Conservation (phyloP, 495 filamentous ascomycete species). For the Aspergillus leporis region DNA sequence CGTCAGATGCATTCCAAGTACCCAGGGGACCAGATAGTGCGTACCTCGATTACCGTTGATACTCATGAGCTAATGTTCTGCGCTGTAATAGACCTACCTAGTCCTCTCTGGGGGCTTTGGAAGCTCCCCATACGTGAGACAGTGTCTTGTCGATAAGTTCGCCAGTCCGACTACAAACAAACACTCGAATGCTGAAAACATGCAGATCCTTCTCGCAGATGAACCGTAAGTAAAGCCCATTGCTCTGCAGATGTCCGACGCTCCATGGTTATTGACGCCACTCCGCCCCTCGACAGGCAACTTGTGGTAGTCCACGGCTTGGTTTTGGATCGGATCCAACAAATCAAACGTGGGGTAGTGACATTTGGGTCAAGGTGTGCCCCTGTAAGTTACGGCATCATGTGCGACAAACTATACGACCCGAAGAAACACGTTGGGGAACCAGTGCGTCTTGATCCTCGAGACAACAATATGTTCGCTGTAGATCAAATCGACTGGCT, state of each 20-base stretch:
- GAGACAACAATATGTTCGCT: conserved; percentile 48
- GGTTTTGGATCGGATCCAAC: conserved; percentile 54
- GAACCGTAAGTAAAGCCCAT: conserved; percentile 43
- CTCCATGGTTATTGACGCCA: conserved; percentile 4
- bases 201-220: conserved; percentile 48
- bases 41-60: conserved; percentile 10
- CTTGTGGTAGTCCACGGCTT: conserved; percentile 59
- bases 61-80: neutral
- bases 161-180: conserved; percentile 18
- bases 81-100: conserved; percentile 44
- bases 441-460: conserved; percentile 40
- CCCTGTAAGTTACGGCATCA: conserved; percentile 57
- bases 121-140: conserved; percentile 60
- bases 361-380: conserved; percentile 51
- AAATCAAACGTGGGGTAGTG: conserved; percentile 38
- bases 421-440: conserved; percentile 44
- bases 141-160: conserved; percentile 44
- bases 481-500: conserved; percentile 58
- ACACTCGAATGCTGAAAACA: conserved; percentile 38
- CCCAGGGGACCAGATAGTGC: conserved; percentile 48
- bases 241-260: neutral
- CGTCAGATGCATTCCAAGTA: conserved; percentile 46
- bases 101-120: conserved; percentile 66
- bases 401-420: conserved; percentile 49
- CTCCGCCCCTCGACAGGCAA: conserved; percentile 33